Evolutionary conservation across 2,329 filamentous ascomycete species (phyloP).

Genomic region (Neurospora sp.): DNA sequence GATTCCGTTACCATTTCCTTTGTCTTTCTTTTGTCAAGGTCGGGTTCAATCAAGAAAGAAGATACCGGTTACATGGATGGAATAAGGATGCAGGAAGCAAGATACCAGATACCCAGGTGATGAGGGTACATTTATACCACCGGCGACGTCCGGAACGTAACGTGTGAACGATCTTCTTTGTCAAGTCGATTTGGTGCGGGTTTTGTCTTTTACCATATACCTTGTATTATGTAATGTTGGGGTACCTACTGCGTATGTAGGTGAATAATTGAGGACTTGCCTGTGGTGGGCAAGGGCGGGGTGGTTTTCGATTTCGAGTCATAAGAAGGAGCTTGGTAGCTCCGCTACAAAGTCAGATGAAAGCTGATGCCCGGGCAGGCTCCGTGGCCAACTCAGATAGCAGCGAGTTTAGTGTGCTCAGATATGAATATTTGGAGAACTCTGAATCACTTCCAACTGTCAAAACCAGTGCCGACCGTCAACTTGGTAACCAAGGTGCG

Average conservation of each 20-base stretch:
- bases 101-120: background rate
- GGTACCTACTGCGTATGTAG: background rate
- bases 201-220: slow-evolving; percentile 1
- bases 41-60: background rate
- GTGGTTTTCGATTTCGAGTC: background rate
- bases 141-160: background rate
- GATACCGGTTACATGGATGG: background rate
- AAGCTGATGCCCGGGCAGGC: background rate
- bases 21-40: background rate
- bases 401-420: background rate
- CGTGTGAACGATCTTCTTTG: background rate
- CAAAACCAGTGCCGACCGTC: background rate
- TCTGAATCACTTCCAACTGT: background rate
- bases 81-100: background rate
- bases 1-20: background rate
- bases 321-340: background rate
- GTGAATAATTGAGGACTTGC: background rate
- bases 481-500: background rate
- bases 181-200: background rate
- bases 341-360: background rate
- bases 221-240: slow-evolving; percentile 5
- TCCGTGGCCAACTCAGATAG: background rate
- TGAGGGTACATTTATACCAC: background rate
- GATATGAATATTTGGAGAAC: background rate
- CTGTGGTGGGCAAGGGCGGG: background rate